phyloP scores from a whole-genome alignment of 768 basidiomycete genomes.

The Multifurca ochricompacta region DNA sequence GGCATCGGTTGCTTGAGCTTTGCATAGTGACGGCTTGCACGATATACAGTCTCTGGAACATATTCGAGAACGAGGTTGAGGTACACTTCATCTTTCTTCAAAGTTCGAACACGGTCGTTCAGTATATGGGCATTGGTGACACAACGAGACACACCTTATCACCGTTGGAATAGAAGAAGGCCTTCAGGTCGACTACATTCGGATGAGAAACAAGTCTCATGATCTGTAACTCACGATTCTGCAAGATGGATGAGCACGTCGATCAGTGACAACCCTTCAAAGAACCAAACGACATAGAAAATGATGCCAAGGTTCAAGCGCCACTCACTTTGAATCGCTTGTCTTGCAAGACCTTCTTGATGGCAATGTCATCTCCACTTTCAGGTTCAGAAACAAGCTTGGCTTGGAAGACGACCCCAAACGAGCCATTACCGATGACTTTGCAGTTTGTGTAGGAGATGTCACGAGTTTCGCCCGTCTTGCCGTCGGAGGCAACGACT shows the following conservation, averaged over 20 bases:
- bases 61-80: conserved; percentile 99
- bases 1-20: conserved; percentile 99
- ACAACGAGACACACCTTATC: conserved; percentile 70
- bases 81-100: conserved; percentile 98
- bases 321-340: conserved; percentile 97
- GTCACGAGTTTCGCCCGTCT: conserved; percentile 79
- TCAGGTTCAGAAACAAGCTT: conserved; percentile 64
- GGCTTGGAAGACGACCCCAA: conserved; percentile 97
- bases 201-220: conserved; percentile 96
- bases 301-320: background rate
- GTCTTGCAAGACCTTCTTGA: conserved; percentile 99
- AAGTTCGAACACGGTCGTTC: conserved; percentile 8
- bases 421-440: conserved; percentile 97
- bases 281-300: conserved; percentile 5
- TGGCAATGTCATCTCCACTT: conserved; percentile 84
- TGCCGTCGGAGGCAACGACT: conserved; percentile 92
- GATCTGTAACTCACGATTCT: conserved; percentile 99
- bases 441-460: conserved; percentile 96
- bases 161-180: conserved; percentile 98
- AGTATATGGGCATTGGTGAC: background rate
- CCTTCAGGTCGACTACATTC: conserved; percentile 94
- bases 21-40: conserved; percentile 96
- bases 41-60: conserved; percentile 98
- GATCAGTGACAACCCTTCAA: conserved; percentile 3
- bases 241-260: conserved; percentile 6